Percentiles rank a stretch among this genome's conserved stretches.
phyloP scores from a whole-genome alignment of 345 rosid species.

The Moringa oleifera region DNA sequence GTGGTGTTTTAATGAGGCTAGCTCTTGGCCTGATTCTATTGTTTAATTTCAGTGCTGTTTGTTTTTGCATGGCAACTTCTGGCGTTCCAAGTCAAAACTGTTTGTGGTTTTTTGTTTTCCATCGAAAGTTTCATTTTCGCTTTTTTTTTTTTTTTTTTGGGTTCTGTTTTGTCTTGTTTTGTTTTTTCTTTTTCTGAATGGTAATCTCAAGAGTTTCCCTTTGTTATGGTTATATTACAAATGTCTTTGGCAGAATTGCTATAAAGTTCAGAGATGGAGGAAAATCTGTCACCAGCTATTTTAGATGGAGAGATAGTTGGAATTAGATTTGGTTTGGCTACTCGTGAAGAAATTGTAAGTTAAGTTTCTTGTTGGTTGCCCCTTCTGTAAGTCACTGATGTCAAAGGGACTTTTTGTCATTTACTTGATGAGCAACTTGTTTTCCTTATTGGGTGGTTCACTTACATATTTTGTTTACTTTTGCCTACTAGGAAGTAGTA shows the following conservation, averaged over 20 bases:
- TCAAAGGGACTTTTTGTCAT: not conserved
- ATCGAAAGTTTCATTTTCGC: not conserved
- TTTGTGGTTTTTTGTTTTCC: not conserved
- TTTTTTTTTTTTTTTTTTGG: too few relatives aligned
- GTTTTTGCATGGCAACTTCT: too few relatives aligned
- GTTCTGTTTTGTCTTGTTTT: too few relatives aligned
- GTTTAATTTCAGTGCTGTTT: too few relatives aligned
- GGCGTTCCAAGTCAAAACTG: too few relatives aligned
- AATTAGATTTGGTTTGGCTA: constrained; percentile 64
- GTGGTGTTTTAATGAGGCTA: too few relatives aligned
- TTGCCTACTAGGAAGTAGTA: not conserved
- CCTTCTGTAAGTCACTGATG: not conserved
- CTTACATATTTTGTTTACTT: not conserved
- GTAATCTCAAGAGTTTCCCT: not conserved
- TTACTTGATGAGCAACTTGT: constrained; percentile 1
- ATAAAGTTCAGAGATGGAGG: constrained; percentile 43
- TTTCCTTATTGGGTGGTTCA: not conserved
- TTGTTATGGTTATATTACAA: not conserved
- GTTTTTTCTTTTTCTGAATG: too few relatives aligned
- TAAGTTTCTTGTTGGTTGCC: constrained; percentile 9
- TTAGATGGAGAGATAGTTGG: constrained; percentile 67
- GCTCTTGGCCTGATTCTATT: too few relatives aligned
- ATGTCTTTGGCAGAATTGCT: not conserved
- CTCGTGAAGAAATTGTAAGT: constrained; percentile 72
- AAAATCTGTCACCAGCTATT: constrained; percentile 26